These are phyloP conservation scores for Huntiella abstrusa DNA, from an alignment of 2,329 filamentous ascomycete genomes.

Conservation along the genomic window DNA sequence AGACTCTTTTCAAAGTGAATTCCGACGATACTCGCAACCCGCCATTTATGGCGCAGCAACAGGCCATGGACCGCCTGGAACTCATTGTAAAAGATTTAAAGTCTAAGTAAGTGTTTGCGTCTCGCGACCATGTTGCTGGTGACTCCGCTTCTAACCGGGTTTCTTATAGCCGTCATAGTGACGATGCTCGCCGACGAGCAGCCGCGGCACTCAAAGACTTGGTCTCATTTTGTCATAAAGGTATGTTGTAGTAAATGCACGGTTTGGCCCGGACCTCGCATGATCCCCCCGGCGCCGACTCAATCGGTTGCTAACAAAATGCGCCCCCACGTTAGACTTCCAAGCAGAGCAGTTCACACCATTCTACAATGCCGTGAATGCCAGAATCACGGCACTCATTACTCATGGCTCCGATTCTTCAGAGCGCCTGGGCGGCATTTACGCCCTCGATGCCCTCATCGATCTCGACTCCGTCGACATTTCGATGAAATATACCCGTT, in stretches of 20 bases:
- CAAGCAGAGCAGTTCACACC: constrained; percentile 54
- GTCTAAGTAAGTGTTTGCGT: constrained; percentile 28
- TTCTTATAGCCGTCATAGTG: constrained; percentile 14
- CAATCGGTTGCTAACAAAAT: background rate
- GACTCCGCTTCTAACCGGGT: constrained; percentile 1
- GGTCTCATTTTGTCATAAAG: constrained; percentile 35
- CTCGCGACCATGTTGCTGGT: background rate
- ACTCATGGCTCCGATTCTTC: constrained; percentile 70
- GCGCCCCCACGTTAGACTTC: constrained; percentile 40
- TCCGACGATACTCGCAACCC: background rate
- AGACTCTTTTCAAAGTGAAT: no score
- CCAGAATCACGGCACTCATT: constrained; percentile 45
- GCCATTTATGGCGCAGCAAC: constrained; percentile 14
- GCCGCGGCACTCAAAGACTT: constrained; percentile 36
- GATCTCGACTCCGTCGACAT: constrained; percentile 93
- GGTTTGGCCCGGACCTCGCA: background rate
- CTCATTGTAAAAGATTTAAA: constrained; percentile 34
- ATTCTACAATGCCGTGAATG: constrained; percentile 38
- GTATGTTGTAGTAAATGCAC: constrained; percentile 18
- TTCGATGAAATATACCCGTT: constrained; percentile 82
- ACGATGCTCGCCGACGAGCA: constrained; percentile 33
- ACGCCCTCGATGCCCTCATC: constrained; percentile 80
- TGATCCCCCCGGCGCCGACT: background rate
- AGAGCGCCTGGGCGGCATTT: constrained; percentile 79
- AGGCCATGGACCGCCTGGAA: constrained; percentile 36